A percentile compares a stretch with the other conserved stretches of the same genome.
These are phyloP conservation scores for Penicillium taxi DNA, from an alignment of 495 filamentous ascomycete species.

Conservation along the genomic window DNA sequence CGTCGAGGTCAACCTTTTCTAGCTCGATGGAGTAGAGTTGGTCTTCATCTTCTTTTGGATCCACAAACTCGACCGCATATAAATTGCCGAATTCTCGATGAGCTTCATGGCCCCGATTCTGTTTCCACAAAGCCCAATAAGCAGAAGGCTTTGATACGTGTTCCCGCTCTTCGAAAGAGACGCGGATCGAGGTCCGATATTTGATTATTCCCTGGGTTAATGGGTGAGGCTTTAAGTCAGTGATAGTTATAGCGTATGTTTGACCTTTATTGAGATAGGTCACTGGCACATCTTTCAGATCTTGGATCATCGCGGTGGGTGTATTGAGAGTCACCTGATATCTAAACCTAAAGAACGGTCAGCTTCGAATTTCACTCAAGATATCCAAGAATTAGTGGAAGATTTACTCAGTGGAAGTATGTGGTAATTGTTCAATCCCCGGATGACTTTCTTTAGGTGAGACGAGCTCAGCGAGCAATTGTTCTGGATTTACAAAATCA, in stretches of 20 bases:
- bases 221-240: slow-evolving; percentile 13
- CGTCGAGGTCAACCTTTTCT: slow-evolving; percentile 79
- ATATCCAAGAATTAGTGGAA: too few species aligned
- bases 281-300: background rate
- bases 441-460: too few species aligned
- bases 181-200: slow-evolving; percentile 80
- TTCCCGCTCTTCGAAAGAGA: slow-evolving; percentile 91
- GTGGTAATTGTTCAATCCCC: too few species aligned
- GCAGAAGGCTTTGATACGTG: slow-evolving; percentile 72
- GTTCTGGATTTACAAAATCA: background rate
- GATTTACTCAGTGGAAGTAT: too few species aligned
- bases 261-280: slow-evolving; percentile 4
- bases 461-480: too few species aligned
- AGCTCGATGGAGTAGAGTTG: slow-evolving; percentile 50
- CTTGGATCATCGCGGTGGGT: background rate
- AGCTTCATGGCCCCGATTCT: slow-evolving; percentile 77
- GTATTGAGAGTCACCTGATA: slow-evolving; percentile 1
- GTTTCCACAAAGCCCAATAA: slow-evolving; percentile 96
- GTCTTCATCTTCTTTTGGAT: slow-evolving; percentile 49
- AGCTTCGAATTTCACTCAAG: background rate
- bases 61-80: slow-evolving; percentile 89
- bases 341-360: background rate
- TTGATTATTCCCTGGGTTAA: slow-evolving; percentile 42
- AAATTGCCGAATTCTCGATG: too few species aligned
- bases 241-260: background rate